These are phyloP conservation scores for Hondaea fermentalgiana DNA, from an alignment of 108 stramenopile genomes.

Conservation along the genomic window DNA sequence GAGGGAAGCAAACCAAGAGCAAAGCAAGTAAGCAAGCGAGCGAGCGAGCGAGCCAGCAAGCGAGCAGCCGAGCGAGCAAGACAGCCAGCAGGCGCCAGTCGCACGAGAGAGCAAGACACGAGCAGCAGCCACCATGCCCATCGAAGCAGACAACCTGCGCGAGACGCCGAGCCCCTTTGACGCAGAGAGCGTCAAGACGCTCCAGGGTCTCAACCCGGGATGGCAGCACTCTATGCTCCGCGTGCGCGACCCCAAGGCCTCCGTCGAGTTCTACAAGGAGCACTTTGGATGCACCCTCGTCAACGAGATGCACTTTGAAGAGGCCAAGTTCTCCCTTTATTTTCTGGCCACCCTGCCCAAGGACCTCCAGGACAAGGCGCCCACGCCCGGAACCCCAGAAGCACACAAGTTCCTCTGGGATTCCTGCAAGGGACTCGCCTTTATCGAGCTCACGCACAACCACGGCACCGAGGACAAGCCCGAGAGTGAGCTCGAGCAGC, in stretches of 20 bases:
- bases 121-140: not conserved
- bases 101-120: no score
- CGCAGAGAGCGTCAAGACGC: conserved; percentile 29
- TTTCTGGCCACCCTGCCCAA: conserved; percentile 70
- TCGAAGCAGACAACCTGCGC: not conserved
- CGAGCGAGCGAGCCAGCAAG: no score
- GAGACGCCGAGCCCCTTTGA: not conserved
- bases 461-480: conserved; percentile 77
- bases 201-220: conserved; percentile 52
- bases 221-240: conserved; percentile 93
- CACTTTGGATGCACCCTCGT: conserved; percentile 64
- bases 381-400: conserved; percentile 30
- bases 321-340: conserved; percentile 70
- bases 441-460: conserved; percentile 86
- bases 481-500: not conserved
- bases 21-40: not conserved
- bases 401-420: not conserved
- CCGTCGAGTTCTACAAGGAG: conserved; percentile 71
- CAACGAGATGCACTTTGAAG: conserved; percentile 62
- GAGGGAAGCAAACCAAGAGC: not conserved
- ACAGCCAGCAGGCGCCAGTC: no score
- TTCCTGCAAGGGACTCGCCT: conserved; percentile 17
- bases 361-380: conserved; percentile 43
- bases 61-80: not conserved
- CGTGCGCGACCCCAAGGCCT: conserved; percentile 76